Conservation (phyloP, 2,329 filamentous ascomycete genomes). For the Stemphylium beticola region DNA sequence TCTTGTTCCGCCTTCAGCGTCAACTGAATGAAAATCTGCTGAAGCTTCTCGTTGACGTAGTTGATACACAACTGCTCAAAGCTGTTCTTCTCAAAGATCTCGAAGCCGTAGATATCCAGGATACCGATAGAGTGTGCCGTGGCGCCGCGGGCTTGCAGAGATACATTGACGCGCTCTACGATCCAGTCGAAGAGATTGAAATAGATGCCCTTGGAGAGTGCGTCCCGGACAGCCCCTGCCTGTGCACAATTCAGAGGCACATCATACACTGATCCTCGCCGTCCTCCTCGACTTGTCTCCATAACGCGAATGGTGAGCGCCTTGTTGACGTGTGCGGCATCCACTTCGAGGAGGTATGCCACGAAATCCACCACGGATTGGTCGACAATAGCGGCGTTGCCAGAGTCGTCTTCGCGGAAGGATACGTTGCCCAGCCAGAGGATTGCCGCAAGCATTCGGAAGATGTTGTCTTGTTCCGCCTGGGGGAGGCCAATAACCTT, state of each 20-base stretch:
- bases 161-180: conserved; percentile 87
- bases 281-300: conserved; percentile 70
- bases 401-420: conserved; percentile 86
- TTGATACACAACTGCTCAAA: conserved; percentile 99
- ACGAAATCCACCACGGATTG: conserved; percentile 93
- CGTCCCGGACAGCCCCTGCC: conserved; percentile 85
- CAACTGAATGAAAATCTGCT: conserved; percentile 98
- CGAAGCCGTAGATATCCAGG: conserved; percentile 98
- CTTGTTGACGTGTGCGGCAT: conserved; percentile 78
- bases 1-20: conserved; percentile 97
- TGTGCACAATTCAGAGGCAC: conserved; percentile 86
- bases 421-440: conserved; percentile 95
- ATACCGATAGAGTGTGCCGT: conserved; percentile 91
- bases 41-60: conserved; percentile 98
- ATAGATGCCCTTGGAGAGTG: conserved; percentile 93
- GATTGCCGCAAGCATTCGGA: conserved; percentile 90
- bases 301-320: conserved; percentile 90
- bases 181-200: conserved; percentile 99
- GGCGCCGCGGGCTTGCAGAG: conserved; percentile 76
- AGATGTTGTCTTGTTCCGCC: conserved; percentile 91
- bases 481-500: conserved; percentile 87
- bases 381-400: conserved; percentile 85
- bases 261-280: conserved; percentile 71
- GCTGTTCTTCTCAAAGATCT: conserved; percentile 98
- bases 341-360: conserved; percentile 90